A percentile compares a stretch with the other conserved stretches of the same genome.
Conservation (phyloP, 2,329 filamentous ascomycete species). For the Colletotrichum acutatum region DNA sequence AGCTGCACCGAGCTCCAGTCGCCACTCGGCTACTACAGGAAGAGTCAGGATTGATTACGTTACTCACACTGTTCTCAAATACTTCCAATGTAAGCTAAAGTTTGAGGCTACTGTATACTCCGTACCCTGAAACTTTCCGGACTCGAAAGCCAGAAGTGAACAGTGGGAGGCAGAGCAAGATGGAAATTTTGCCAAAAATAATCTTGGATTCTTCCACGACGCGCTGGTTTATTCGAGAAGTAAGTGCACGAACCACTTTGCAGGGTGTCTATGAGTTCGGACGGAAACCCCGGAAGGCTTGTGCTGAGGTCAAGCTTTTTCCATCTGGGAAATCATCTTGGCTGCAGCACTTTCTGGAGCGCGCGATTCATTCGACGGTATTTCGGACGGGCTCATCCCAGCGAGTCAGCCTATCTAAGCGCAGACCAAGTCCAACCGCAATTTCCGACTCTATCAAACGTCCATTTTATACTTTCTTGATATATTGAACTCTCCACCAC, state of each 20-base stretch:
- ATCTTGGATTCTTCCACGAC: too few relatives aligned
- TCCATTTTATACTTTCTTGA: constrained; percentile 20
- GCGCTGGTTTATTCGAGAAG: too few relatives aligned
- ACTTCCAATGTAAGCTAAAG: too few relatives aligned
- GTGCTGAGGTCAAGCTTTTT: constrained; percentile 16
- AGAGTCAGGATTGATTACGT: too few relatives aligned
- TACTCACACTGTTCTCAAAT: too few relatives aligned
- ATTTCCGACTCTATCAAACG: constrained; percentile 18
- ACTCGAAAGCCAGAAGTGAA: too few relatives aligned
- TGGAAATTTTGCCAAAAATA: too few relatives aligned
- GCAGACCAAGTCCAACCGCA: neutral
- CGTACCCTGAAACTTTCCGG: too few relatives aligned
- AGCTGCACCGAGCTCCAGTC: too few relatives aligned
- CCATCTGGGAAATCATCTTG: constrained; percentile 16
- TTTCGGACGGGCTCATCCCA: neutral
- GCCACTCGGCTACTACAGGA: too few relatives aligned
- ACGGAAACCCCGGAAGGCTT: constrained; percentile 6
- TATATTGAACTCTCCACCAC: constrained; percentile 8
- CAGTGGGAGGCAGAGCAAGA: too few relatives aligned
- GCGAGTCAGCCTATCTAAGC: constrained; percentile 2
- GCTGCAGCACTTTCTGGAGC: neutral
- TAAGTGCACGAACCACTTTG: neutral
- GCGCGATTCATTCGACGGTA: constrained; percentile 7
- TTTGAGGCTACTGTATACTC: too few relatives aligned
- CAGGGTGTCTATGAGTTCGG: neutral